Evolutionary conservation across 345 rosid genomes (phyloP), one percentile per base, ranked within the genome.

Genomic region (Draba incana): DNA sequence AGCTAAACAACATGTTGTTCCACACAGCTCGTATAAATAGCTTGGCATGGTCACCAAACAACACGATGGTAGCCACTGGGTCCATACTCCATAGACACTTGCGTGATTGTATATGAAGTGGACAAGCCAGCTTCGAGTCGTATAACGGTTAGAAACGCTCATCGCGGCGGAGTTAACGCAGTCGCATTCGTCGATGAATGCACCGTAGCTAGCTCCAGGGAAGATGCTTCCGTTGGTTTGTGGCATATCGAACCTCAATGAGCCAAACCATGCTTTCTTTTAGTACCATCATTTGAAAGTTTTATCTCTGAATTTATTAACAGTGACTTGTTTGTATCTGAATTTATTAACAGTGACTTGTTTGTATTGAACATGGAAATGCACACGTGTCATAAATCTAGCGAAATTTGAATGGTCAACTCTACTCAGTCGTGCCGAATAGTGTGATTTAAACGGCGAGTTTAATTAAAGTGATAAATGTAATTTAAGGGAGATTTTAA

Each of bases 11-110:
- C 79, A 86, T 88, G 92, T 30, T 86, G 64, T 88, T 77, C 80
- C 92, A 88, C 71, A 81, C 84, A 33, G 92, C 92, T 66, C 85
- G 92, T 46, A 82, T 85, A 79, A 88, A 84, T 75, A 82, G 86
- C 76, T 81, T 88, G 66, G 87, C 86, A 49, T 86, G 92, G 96
- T 88, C 96, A 68, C 90, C 96, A 14, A 77, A 79, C 73, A 83
- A 79, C 83, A 78, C 38, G 43, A 78, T 83, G 85, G 84, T 86
- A 44, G 92, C 89, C 50, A 88, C 92, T 12, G 90, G 90, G 41
- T 84, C 96, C 7, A n/a, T n/a, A n/a, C n/a, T n/a, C n/a, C n/a
- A 80, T 88, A 31, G 96, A 88, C 80, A 86, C 88, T 6, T 76
- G 78, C 48, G 84, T 88, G 44, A 83, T 88, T 66, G 80, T 88